Evolutionary conservation across 169 alveolate species (phyloP), one percentile per base, ranked within the genome.

Genomic region (Ophryocystis elektroscirrha): DNA sequence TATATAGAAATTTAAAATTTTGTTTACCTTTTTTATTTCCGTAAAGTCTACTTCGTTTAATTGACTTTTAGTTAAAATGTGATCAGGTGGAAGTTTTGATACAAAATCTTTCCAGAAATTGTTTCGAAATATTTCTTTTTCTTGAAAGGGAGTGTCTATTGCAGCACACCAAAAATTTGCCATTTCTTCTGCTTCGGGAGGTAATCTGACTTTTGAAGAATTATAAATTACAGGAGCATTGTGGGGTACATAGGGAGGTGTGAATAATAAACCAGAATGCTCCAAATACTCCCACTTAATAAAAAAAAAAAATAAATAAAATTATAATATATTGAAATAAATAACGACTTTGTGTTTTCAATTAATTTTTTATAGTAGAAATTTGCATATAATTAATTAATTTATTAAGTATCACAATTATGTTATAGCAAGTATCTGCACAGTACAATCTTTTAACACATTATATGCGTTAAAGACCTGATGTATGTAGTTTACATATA

Each of bases 181-280:
- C 15, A 88, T 74, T 65, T 92, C 98, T 62, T 92, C 98, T 48
- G 89, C 73, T 22, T 88, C 90, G 1, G 92, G 90, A 41, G 84
- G 79, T 28, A 92, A 67, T 23, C 61, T 63, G 26, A 83, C 51
- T 22, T 64, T 64, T 38, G 76, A 64, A 0, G 95, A 94, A 59
- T 84, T 77, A 54, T 83, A 87, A 35, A 51, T 39, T 16, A 76
- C 30, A 16, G 67, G 63, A 15, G 74, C 59, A 45, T 71, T 65
- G 48, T 81, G 91, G 26, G 79, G 84, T 48, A 62, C 74, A 51
- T 81, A 81, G 19, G 76, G 83, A 3, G 88, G 89, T 9, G 91
- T 60, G 61, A 81, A 81, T 57, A 78, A 76, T 59, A 81, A 62
- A 19, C 91, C 91, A 54, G 76, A 61, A 56, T 81, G 91, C 39